A percentile compares a stretch with the other conserved stretches of the same genome.
These are phyloP conservation scores for Oryza meridionalis DNA, from an alignment of 176 grass and related monocot species.

Conservation along the genomic window DNA sequence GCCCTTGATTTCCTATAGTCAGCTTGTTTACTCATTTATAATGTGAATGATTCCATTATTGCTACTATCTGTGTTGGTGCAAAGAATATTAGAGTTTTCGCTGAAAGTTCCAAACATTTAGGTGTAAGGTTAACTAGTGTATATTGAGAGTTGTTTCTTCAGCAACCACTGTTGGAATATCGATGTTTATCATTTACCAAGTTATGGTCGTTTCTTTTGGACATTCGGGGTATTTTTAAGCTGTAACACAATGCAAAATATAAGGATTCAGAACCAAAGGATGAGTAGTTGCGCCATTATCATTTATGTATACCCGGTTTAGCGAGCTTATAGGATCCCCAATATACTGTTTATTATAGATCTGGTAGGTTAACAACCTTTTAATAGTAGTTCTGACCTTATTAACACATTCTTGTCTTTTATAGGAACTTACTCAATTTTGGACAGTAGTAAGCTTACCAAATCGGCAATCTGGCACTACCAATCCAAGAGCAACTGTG, in stretches of 20 bases:
- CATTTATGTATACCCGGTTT: not conserved
- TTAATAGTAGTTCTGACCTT: constrained; percentile 1
- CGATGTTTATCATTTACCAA: not conserved
- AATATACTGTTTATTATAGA: not conserved
- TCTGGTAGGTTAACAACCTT: not conserved
- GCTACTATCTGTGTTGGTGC: not conserved
- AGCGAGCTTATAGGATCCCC: not conserved
- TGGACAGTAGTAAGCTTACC: not conserved
- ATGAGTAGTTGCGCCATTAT: not conserved
- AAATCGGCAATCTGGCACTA: not conserved
- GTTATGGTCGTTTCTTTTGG: not conserved
- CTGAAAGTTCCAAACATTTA: not conserved
- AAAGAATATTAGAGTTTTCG: not conserved
- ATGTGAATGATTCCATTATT: not conserved
- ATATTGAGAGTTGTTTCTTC: constrained; percentile 26
- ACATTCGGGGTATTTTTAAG: constrained; percentile 16
- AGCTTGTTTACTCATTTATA: not conserved
- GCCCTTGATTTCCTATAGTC: not conserved
- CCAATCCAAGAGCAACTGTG: not conserved
- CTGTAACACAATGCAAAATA: not conserved
- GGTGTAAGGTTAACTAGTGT: constrained; percentile 10
- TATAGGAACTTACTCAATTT: not conserved
- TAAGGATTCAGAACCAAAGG: not conserved
- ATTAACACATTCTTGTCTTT: constrained; percentile 16
- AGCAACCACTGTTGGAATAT: constrained; percentile 4